Evolutionary conservation across 2,329 filamentous ascomycete species (phyloP), one percentile per base, ranked within the genome.

Genomic region (Fusarium algeriense): DNA sequence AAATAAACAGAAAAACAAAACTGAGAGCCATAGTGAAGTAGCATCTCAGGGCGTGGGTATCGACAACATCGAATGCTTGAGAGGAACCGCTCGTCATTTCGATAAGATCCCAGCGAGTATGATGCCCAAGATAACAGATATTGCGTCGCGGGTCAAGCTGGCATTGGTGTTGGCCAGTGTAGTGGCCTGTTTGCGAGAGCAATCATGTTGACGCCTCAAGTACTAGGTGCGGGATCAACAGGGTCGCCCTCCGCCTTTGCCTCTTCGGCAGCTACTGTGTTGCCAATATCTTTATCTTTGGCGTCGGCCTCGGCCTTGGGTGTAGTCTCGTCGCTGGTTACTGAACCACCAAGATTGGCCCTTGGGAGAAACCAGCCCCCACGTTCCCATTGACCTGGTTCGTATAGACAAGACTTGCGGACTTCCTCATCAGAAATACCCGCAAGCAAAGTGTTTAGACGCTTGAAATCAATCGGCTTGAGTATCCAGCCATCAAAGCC

Each of bases 401-500:
- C 80, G 76, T 97, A 97, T 1, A 94, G 78, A 73, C 89, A 91
- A n/a, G 84, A 80, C 20, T 87, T 80, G 20, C 93, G 86, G 1
- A 86, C 81, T 0, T 87, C 81, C 1, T 86, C 82, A 48, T 93
- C 86, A 5, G 89, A 85, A 41, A 96, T 92, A 2, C 93, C 93
- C 2, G 83, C 80, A 60, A 97, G 85, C 11, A 97, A 84, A 26
- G 87, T 85, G 64, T 89, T 89, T 1, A 97, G 84, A 12, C 93
- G 87, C 72, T 90, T 89, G 77, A 97, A 97, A 66, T 95, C 90
- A 46, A 97, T 92, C 0, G 94, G 94, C 76, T 97, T 97, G 62
- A 97, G 83, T 30, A 97, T 94, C 94, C 94, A 97, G 28, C 92
- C 94, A 73, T 97, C 94, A 73, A 97, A 97, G 0, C 94, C 94